Evolutionary conservation across 2,329 filamentous ascomycete genomes (phyloP).

Genomic region (Beauveria rudraprayagi): DNA sequence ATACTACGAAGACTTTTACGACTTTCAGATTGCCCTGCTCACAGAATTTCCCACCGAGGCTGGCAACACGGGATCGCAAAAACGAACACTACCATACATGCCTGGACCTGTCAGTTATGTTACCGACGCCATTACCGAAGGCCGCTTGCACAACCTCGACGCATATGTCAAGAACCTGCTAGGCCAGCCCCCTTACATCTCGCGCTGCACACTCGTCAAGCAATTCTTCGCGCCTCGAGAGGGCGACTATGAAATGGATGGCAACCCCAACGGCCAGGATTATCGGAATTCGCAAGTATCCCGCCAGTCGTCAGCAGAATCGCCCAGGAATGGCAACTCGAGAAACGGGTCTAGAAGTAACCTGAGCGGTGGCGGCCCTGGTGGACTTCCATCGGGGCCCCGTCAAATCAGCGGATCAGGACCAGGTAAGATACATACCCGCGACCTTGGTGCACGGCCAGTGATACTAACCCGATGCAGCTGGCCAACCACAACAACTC

Average conservation of each 20-base stretch:
- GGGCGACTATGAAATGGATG: slow-evolving; percentile 89
- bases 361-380: slow-evolving; percentile 48
- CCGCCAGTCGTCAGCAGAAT: slow-evolving; percentile 57
- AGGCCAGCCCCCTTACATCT: slow-evolving; percentile 74
- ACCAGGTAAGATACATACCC: slow-evolving; percentile 12
- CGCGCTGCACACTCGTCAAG: slow-evolving; percentile 73
- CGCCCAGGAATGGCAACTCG: slow-evolving; percentile 51
- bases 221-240: slow-evolving; percentile 85
- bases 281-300: slow-evolving; percentile 68
- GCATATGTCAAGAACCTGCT: slow-evolving; percentile 92
- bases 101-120: slow-evolving; percentile 95
- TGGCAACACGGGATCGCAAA: slow-evolving; percentile 71
- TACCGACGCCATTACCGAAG: slow-evolving; percentile 94
- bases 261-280: slow-evolving; percentile 62
- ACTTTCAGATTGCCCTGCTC: slow-evolving; percentile 92
- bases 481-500: slow-evolving; percentile 26
- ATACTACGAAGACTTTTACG: slow-evolving; percentile 98
- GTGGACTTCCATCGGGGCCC: slow-evolving; percentile 44
- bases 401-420: slow-evolving; percentile 30
- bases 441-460: slow-evolving; percentile 43
- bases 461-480: slow-evolving; percentile 23
- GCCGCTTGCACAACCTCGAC: slow-evolving; percentile 83
- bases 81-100: slow-evolving; percentile 90
- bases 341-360: slow-evolving; percentile 59
- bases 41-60: slow-evolving; percentile 89